Conservation (phyloP, 2,329 filamentous ascomycete species). For the Phyllosticta citribraziliensis region DNA sequence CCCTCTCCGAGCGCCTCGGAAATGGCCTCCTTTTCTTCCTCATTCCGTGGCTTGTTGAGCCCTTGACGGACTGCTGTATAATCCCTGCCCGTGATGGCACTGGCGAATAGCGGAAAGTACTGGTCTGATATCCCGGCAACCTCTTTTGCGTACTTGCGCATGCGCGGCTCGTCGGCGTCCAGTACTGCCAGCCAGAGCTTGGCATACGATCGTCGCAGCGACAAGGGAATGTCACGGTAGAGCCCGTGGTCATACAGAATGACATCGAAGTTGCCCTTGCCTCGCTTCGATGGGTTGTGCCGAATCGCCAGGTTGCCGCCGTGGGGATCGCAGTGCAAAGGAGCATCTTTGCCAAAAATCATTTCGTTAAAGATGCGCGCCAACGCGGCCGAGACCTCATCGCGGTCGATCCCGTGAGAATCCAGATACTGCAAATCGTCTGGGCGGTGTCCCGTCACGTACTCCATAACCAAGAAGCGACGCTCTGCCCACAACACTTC, state of each 20-base stretch:
- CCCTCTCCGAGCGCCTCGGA: conserved; percentile 76
- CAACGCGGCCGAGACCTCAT: conserved; percentile 87
- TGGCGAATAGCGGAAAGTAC: conserved; percentile 90
- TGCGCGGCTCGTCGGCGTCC: conserved; percentile 71
- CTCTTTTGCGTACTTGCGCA: conserved; percentile 82
- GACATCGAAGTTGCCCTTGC: conserved; percentile 75
- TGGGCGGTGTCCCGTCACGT: conserved; percentile 72
- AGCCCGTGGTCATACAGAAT: conserved; percentile 95
- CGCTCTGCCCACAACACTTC: conserved; percentile 81
- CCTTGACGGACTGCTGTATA: conserved; percentile 62
- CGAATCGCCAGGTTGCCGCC: conserved; percentile 92
- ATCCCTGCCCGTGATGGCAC: conserved; percentile 90
- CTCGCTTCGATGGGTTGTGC: conserved; percentile 53
- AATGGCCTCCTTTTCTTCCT: conserved; percentile 78
- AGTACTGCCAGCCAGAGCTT: conserved; percentile 97
- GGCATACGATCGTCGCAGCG: conserved; percentile 75
- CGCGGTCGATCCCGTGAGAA: conserved; percentile 75
- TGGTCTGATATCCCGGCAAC: conserved; percentile 82
- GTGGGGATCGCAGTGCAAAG: conserved; percentile 93
- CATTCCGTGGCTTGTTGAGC: conserved; percentile 52
- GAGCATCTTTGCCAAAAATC: conserved; percentile 86
- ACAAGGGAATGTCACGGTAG: conserved; percentile 80
- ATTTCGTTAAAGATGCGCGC: conserved; percentile 97
- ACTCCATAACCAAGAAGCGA: conserved; percentile 91
- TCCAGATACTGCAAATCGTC: conserved; percentile 88